A percentile compares a stretch with the other conserved stretches of the same genome.
These are phyloP conservation scores for Metschnikowia baotianmanensis DNA, from an alignment of 805 yeast genomes.

Conservation along the genomic window DNA sequence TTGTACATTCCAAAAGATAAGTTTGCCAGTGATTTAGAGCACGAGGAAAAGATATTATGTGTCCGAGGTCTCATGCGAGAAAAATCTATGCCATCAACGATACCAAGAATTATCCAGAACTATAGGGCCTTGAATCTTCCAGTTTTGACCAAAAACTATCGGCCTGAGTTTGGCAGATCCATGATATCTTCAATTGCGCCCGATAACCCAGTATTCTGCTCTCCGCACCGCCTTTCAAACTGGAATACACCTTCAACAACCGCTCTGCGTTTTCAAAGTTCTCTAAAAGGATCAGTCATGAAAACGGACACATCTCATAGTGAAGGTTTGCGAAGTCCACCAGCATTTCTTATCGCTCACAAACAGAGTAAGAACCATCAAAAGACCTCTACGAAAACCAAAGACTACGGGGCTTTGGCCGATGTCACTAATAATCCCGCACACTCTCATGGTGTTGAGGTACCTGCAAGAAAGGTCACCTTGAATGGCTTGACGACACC, in stretches of 20 bases:
- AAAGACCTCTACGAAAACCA: not conserved
- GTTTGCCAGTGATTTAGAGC: too few species aligned
- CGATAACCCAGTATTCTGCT: slow-evolving; percentile 31
- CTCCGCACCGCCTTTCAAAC: slow-evolving; percentile 19
- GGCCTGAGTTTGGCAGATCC: slow-evolving; percentile 12
- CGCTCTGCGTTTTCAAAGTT: not conserved
- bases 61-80: not conserved
- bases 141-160: slow-evolving; percentile 22
- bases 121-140: slow-evolving; percentile 24
- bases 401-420: slow-evolving; percentile 1
- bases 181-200: slow-evolving; percentile 31
- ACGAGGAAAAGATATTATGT: not conserved
- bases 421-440: slow-evolving; percentile 7
- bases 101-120: slow-evolving; percentile 27
- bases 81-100: slow-evolving; percentile 14
- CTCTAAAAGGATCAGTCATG: slow-evolving; percentile 5
- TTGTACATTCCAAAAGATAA: not conserved
- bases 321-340: slow-evolving; percentile 9
- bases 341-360: slow-evolving; percentile 10
- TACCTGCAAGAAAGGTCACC: slow-evolving; percentile 12
- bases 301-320: slow-evolving; percentile 1
- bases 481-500: slow-evolving; percentile 19
- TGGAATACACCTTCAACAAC: not conserved
- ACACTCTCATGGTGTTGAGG: slow-evolving; percentile 4
- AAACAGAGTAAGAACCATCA: not conserved